Percentiles rank a stretch among this genome's conserved stretches.
These are phyloP conservation scores for Metschnikowia gruessii DNA, from an alignment of 805 yeast genomes.

Conservation along the genomic window DNA sequence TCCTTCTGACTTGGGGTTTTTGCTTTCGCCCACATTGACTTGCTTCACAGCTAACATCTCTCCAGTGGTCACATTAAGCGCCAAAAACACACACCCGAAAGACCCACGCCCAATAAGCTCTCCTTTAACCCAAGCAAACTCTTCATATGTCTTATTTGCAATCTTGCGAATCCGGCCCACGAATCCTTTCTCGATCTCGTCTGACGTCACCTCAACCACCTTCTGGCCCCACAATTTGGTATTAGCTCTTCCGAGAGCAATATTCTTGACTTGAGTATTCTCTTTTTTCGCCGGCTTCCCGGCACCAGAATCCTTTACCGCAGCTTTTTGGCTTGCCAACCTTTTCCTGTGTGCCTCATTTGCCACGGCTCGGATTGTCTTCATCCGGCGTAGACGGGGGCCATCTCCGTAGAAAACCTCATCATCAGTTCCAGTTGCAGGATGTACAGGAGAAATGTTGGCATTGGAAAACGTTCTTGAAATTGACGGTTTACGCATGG, in stretches of 20 bases:
- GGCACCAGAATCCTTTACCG: slow-evolving; percentile 5
- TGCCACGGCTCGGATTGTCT: slow-evolving; percentile 90
- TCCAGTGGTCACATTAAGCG: slow-evolving; percentile 92
- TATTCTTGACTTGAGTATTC: background rate
- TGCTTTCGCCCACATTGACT: slow-evolving; percentile 51
- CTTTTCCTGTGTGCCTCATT: slow-evolving; percentile 65
- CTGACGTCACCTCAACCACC: slow-evolving; percentile 85
- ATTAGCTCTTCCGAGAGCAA: slow-evolving; percentile 57
- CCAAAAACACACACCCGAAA: slow-evolving; percentile 89
- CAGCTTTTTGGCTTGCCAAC: slow-evolving; percentile 25
- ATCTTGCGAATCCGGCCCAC: slow-evolving; percentile 63
- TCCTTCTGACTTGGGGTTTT: slow-evolving; percentile 47
- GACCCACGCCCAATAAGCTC: slow-evolving; percentile 95
- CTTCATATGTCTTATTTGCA: slow-evolving; percentile 63
- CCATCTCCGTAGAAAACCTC: slow-evolving; percentile 38
- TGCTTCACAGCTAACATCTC: slow-evolving; percentile 99
- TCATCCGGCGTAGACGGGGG: slow-evolving; percentile 62
- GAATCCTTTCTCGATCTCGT: slow-evolving; percentile 57
- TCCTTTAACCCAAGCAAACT: slow-evolving; percentile 98
- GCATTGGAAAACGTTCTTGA: slow-evolving; percentile 45
- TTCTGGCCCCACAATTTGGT: slow-evolving; percentile 98
- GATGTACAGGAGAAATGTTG: slow-evolving; percentile 35
- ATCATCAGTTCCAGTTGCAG: slow-evolving; percentile 28
- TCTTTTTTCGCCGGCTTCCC: slow-evolving; percentile 3
- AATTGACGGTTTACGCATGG: slow-evolving; percentile 23